Base-by-base conservation (phyloP, 1,284 basidiomycete genomes). In the Gymnopus androsaceus region DNA sequence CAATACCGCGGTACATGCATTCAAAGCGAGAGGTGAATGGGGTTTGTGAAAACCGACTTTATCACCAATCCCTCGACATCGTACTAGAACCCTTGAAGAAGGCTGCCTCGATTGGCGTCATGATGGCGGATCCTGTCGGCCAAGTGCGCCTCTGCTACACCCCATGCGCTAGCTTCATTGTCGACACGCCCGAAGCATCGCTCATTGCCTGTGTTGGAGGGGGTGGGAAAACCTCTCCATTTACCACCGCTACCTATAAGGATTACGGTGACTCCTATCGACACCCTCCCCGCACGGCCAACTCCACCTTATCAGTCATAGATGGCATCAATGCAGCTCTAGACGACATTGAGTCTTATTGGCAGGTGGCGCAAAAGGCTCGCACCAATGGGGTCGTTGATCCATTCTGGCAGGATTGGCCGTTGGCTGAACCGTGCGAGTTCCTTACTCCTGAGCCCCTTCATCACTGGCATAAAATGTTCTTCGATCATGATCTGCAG, bases 21-120 rank as follows among this genome's bases (percentile, higher is more conserved):
- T 64, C 36, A 57, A 59, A 11, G 47, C 61, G 40, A 54, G 30
- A 64, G 12, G 45, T 66, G 1, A 50, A 56, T 1, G 64, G 61
- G 2, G 47, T 72, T 4, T 54, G 69, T 0, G 59, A 59, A 33
- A 55, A 36, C 7, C 59, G 64, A 2, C 58, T 74, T 0, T 63
- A 66, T n/a, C 72, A 75, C 48, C 51, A 65, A 3, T 67, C 64
- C 21, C 58, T 75, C 2, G 64, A 71, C 45, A 62, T 70, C 9
- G 55, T 74, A 6, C 57, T 67, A 2, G 12, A 58, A 8, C 68
- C 69, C 1, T 61, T 74, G n/a, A 74, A 72, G 38, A 55, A 41
- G 3, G 68, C 67, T 0, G 68, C 65, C 15, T 7, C 45, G 5
- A 41, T 63, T 1, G 67, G 72, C 0, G 25, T 56, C 1, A 65